Evolutionary conservation across 345 rosid genomes (phyloP), one percentile per base, ranked within the genome.

Genomic region (Eucalyptus melliodora): DNA sequence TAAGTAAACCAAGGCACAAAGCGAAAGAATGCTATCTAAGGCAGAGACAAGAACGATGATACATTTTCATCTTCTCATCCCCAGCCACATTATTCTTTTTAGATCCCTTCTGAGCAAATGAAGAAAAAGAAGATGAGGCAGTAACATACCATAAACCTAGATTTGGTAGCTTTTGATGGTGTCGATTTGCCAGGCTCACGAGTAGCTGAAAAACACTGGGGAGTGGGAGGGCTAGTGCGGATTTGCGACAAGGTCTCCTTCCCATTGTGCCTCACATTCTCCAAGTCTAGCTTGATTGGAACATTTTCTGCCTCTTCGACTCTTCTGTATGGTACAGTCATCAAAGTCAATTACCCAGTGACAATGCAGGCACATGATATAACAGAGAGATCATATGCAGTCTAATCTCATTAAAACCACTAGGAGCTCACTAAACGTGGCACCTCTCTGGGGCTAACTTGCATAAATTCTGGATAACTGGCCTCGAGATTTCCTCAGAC

Each of bases 141-240:
- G 87, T 55, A 69, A 89, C 93, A 47, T 95, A 98, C 99, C 96
- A 89, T 93, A 50, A 94, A 88, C 92, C 93, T 94, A 91, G 98
- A 89, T 60, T 90, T 93, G 87, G 95, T 89, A 90, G 93, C 91
- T 90, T 93, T 94, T 7, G 93, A 89, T 86, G 95, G 93, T 30
- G 91, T 92, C 40, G 88, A 88, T 92, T 91, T 94, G 83, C 86
- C 24, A 51, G 95, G 91, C 65, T 91, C 88, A 0, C 92, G 86
- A 56, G 92, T 92, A n/a, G 94, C 95, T 27, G 98, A 98, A 92
- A 98, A 96, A 93, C 99, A 97, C 90, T 96, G 99, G 62, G 99
- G 99, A 85, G 99, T 96, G 89, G 99, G 99, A 92, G 99, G 99
- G 89, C 93, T 95, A n/a, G 96, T 96, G 89, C 97, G 94, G 77